A percentile compares a stretch with the other conserved stretches of the same genome.
Evolutionary conservation across 1,139 yeast species (phyloP).

Genomic region (Candida glucosophila): DNA sequence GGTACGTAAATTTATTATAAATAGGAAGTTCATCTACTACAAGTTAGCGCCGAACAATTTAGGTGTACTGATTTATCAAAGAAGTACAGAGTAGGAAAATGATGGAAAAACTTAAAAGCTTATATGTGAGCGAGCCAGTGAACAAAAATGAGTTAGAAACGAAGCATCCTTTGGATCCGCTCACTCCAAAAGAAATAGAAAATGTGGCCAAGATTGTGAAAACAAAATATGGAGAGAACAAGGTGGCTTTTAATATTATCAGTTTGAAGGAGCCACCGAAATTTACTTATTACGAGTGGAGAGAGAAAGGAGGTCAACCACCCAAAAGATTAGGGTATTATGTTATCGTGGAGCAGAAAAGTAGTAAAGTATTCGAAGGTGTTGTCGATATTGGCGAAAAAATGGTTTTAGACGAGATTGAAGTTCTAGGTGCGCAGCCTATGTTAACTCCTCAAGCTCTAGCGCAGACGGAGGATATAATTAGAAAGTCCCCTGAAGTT

Average conservation of each 20-base stretch:
- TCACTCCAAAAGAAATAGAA: constrained; percentile 48
- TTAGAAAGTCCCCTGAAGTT: constrained; percentile 61
- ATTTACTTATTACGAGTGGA: constrained; percentile 55
- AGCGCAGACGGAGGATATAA: constrained; percentile 51
- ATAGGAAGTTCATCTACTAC: too few species aligned
- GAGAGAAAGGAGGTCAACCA: constrained; percentile 47
- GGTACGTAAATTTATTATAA: too few species aligned
- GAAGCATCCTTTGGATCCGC: constrained; percentile 73
- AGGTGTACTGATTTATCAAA: too few species aligned
- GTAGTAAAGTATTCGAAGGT: constrained; percentile 62
- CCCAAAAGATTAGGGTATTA: constrained; percentile 65
- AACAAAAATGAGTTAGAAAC: too few species aligned
- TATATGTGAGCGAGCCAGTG: too few species aligned
- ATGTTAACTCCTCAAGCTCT: constrained; percentile 66
- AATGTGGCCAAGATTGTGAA: constrained; percentile 24
- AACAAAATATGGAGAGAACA: constrained; percentile 32
- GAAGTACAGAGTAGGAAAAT: too few species aligned
- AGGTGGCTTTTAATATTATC: constrained; percentile 55
- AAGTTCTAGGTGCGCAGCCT: constrained; percentile 52
- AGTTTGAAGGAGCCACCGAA: constrained; percentile 67
- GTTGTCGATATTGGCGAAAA: constrained; percentile 32
- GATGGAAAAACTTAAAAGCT: too few species aligned
- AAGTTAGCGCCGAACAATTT: too few species aligned
- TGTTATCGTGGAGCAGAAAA: constrained; percentile 53
- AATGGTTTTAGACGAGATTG: constrained; percentile 24